Percentiles rank a stretch among this genome's conserved stretches.
Evolutionary conservation across 139 green algal species (phyloP).

Genomic region (Mesostigma viride): DNA sequence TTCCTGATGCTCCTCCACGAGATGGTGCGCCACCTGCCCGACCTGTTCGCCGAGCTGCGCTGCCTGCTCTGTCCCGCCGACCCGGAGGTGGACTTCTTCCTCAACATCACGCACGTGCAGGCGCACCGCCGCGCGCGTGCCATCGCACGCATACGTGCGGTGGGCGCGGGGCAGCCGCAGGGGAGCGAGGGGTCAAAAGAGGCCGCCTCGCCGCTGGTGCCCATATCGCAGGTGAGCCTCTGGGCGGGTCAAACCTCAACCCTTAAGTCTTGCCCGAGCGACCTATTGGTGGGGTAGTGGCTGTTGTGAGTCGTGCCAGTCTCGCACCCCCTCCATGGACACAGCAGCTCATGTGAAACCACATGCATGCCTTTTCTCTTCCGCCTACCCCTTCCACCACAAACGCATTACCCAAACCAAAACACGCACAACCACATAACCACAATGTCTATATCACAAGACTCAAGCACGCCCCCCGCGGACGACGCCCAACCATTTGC

Average conservation of each 20-base stretch:
- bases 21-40: conserved; percentile 3
- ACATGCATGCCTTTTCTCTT: too few relatives aligned
- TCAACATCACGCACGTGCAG: conserved; percentile 28
- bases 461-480: too few relatives aligned
- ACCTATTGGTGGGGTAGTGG: not conserved
- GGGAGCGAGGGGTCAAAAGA: too few relatives aligned
- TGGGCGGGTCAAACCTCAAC: not conserved
- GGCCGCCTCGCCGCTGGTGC: not conserved
- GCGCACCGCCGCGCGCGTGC: conserved; percentile 19
- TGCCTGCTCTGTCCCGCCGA: conserved; percentile 20
- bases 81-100: conserved; percentile 26
- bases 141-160: conserved; percentile 3
- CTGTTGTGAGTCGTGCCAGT: not conserved
- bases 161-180: not conserved
- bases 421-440: too few relatives aligned
- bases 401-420: too few relatives aligned
- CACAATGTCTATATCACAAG: too few relatives aligned
- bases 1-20: not conserved
- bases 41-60: not conserved
- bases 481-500: too few relatives aligned
- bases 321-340: not conserved
- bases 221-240: not conserved
- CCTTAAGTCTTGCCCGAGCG: not conserved
- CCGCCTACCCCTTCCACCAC: too few relatives aligned
- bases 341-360: not conserved